Evolutionary conservation across 306 rosid genomes (phyloP).

Genomic region (Rubus parviflorus): DNA sequence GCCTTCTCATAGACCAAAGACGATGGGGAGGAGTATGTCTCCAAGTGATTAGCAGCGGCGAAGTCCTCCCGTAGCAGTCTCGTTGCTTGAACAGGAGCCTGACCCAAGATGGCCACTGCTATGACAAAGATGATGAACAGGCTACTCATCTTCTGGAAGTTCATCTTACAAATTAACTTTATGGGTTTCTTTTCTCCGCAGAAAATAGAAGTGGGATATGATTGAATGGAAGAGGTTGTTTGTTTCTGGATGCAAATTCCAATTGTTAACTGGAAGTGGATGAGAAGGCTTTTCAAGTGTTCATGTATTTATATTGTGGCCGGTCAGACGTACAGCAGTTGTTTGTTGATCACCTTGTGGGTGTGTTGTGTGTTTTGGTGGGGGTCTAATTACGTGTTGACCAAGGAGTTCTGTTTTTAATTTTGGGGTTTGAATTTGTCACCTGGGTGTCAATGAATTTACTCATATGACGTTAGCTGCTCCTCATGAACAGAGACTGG

Average conservation of each 20-base stretch:
- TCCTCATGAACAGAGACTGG: background rate
- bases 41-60: constrained; percentile 20
- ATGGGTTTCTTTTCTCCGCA: background rate
- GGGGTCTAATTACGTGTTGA: background rate
- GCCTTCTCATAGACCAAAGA: constrained; percentile 26
- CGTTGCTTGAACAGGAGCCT: constrained; percentile 25
- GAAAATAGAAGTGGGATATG: background rate
- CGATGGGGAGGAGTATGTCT: constrained; percentile 8
- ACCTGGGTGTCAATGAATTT: background rate
- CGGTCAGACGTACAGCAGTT: background rate
- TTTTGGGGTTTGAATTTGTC: background rate
- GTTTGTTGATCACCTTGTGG: background rate
- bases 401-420: background rate
- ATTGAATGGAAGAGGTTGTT: background rate
- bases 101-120: constrained; percentile 12
- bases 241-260: too few relatives aligned
- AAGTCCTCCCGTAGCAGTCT: constrained; percentile 37
- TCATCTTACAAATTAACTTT: constrained; percentile 22
- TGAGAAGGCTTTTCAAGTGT: background rate
- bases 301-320: too few relatives aligned
- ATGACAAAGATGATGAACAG: constrained; percentile 18
- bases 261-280: background rate
- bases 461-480: background rate
- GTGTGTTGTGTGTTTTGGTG: background rate
- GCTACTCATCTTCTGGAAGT: constrained; percentile 18